Evolutionary conservation across 768 basidiomycete genomes (phyloP), one percentile per base, ranked within the genome.

Genomic region (Podaxis sp.): DNA sequence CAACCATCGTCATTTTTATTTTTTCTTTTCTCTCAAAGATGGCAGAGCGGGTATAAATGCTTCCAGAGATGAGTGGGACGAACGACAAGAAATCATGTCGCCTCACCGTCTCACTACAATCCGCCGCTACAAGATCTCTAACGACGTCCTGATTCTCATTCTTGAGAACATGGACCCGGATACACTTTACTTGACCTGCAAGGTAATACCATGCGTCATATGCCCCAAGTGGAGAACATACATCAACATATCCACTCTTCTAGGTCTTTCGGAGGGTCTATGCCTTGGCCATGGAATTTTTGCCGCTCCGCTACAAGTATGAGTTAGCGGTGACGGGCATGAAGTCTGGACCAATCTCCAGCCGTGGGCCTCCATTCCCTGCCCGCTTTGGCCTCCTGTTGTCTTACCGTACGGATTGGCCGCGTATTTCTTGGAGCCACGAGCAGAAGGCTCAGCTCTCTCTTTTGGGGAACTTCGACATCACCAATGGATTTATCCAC

Each of bases 131-230:
- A 82, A 73, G 66, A 72, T 85, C 63, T 78, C 83, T 41, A 77
- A 82, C 71, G 83, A 85, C 72, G 76, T 82, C 68, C 73, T 85
- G 57, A 76, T 82, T 59, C 64, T 76, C 22, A 81, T 84, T 67
- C 70, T 85, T 63, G 77, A 79, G 67, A 76, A 80, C 64, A 70
- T 84, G 51, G 80, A 82, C 65, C 81, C 82, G n/a, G 68, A 73
- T 15, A 76, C 82, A 24, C 68, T 85, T 56, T 80, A 78, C 72
- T 72, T 75, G 52, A 77, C 79, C 41, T 79, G 79, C 73, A 79
- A 80, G 77, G 83, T 77, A 68, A 65, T 72, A 65, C 47, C 57
- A 55, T 54, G 4, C 57, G 33, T 46, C 17, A 19, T 46, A 46
- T 46, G 8, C 5, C 33, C 8, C 43, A 19, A 8, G 43, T 46